phyloP scores from a whole-genome alignment of 768 basidiomycete genomes.

The Lepiota brunneoincarnata region DNA sequence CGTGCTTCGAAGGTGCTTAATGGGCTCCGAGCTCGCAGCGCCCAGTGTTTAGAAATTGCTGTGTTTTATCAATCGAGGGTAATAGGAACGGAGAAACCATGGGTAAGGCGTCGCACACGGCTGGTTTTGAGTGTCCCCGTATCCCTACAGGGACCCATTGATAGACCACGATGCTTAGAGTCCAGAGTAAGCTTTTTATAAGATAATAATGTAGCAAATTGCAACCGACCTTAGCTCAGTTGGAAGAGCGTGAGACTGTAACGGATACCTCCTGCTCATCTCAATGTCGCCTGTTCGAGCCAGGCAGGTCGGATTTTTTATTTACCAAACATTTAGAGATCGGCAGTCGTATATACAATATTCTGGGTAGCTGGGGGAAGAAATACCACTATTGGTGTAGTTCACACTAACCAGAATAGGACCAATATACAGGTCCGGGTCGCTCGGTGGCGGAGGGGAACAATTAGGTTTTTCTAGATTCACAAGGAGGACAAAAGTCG shows the following conservation, averaged over 20 bases:
- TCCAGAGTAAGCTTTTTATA: too few species aligned
- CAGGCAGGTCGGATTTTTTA: conserved; percentile 46
- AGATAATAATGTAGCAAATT: too few species aligned
- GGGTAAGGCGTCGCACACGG: too few species aligned
- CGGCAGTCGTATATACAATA: neutral
- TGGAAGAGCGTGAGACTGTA: conserved; percentile 49
- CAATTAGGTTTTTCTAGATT: neutral
- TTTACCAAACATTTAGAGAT: neutral
- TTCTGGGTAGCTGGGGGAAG: neutral
- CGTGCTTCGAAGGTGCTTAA: conserved; percentile 7
- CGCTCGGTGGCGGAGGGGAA: neutral
- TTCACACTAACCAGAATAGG: neutral
- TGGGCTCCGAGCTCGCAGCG: neutral
- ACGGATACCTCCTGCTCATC: conserved; percentile 11
- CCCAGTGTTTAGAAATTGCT: neutral
- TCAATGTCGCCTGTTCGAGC: conserved; percentile 52
- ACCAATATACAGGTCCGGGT: neutral
- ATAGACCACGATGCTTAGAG: too few species aligned
- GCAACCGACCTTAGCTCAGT: conserved; percentile 42
- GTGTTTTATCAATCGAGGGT: neutral
- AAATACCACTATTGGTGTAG: neutral
- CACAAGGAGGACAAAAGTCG: neutral
- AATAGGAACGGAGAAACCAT: too few species aligned
- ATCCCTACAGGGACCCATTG: too few species aligned
- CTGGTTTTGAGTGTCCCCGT: too few species aligned